Conservation (phyloP, 2,329 filamentous ascomycete species). For the Ceratocystis alfenasii region DNA sequence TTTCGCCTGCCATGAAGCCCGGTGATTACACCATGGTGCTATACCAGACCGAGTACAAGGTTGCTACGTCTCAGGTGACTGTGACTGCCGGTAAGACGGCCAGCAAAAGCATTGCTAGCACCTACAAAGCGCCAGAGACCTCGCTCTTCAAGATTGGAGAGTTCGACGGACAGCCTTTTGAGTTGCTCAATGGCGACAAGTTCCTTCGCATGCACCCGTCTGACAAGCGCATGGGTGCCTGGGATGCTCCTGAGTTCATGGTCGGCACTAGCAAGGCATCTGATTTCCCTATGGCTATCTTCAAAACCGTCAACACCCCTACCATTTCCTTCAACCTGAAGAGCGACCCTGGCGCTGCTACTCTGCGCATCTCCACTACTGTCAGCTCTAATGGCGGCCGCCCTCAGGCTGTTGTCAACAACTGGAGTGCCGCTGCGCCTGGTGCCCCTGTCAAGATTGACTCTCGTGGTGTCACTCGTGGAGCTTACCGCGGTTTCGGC, state of each 20-base stretch:
- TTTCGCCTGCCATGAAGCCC: slow-evolving; percentile 53
- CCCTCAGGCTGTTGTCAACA: slow-evolving; percentile 46
- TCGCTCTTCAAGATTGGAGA: slow-evolving; percentile 53
- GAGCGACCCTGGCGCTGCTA: slow-evolving; percentile 42
- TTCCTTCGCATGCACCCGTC: slow-evolving; percentile 57
- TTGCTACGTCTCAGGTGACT: slow-evolving; percentile 38
- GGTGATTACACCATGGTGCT: slow-evolving; percentile 58
- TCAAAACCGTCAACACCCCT: slow-evolving; percentile 47
- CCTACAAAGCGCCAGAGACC: slow-evolving; percentile 35
- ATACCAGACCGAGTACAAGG: slow-evolving; percentile 47
- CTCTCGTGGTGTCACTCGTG: slow-evolving; percentile 52
- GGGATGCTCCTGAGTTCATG: slow-evolving; percentile 49
- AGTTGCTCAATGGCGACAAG: slow-evolving; percentile 55
- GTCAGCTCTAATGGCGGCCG: slow-evolving; percentile 48
- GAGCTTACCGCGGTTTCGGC: slow-evolving; percentile 50
- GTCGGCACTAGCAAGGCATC: slow-evolving; percentile 41
- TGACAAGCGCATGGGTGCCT: slow-evolving; percentile 50
- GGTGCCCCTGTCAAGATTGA: slow-evolving; percentile 50
- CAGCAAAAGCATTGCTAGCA: slow-evolving; percentile 40
- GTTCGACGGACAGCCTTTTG: slow-evolving; percentile 52
- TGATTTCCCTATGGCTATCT: slow-evolving; percentile 55
- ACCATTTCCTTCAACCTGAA: slow-evolving; percentile 47
- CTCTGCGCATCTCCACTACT: slow-evolving; percentile 53
- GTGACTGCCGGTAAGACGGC: slow-evolving; percentile 40
- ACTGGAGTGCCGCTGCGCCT: slow-evolving; percentile 38